Conservation (phyloP, 2,329 filamentous ascomycete species). For the Aureobasidium melanogenum region DNA sequence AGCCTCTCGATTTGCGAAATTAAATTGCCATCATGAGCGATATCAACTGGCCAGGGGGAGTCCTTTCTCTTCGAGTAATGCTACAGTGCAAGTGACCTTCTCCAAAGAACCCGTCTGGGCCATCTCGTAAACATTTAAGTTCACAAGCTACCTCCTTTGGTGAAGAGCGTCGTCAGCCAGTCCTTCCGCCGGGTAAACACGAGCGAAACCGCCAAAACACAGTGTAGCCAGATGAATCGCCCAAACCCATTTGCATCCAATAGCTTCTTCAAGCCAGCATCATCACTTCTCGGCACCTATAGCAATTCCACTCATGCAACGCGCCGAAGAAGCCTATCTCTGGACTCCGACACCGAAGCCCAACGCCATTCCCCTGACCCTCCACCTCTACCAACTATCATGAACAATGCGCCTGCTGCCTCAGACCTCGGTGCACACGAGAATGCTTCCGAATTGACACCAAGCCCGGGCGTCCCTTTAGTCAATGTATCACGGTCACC, state of each 20-base stretch:
- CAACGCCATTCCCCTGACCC: constrained; percentile 14
- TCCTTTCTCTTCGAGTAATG: background rate
- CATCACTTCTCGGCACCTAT: constrained; percentile 26
- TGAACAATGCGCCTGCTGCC: background rate
- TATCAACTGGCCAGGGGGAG: background rate
- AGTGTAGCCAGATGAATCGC: constrained; percentile 17
- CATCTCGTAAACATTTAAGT: background rate
- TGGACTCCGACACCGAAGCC: constrained; percentile 28
- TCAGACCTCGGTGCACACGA: constrained; percentile 18
- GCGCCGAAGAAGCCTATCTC: constrained; percentile 20
- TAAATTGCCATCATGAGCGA: background rate
- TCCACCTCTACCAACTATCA: background rate
- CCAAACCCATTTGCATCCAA: constrained; percentile 18
- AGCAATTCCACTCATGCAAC: constrained; percentile 18
- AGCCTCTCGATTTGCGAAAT: background rate
- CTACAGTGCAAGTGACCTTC: background rate
- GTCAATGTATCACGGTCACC: constrained; percentile 38
- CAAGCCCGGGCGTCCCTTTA: constrained; percentile 29
- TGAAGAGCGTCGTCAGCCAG: background rate
- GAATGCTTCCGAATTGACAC: constrained; percentile 15
- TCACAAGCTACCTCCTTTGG: background rate
- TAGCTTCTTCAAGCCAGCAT: constrained; percentile 30
- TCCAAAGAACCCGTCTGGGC: background rate
- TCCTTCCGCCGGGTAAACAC: background rate
- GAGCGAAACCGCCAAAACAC: background rate